These are phyloP conservation scores for Alternaria sp. DNA, from an alignment of 2,329 filamentous ascomycete species.

Conservation along the genomic window DNA sequence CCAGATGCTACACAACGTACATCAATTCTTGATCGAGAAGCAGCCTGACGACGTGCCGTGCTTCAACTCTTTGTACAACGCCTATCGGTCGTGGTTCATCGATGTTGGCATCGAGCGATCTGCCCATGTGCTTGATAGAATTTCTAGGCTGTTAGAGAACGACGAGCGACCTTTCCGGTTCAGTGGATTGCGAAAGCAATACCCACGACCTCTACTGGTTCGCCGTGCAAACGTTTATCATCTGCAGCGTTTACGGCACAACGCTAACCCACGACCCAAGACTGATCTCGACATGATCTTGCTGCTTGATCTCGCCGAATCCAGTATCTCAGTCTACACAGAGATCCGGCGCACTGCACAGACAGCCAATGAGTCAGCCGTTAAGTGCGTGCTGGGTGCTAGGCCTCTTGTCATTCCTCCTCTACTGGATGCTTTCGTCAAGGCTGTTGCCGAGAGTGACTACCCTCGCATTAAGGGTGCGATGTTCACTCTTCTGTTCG, in stretches of 20 bases:
- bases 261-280: slow-evolving; percentile 84
- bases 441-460: slow-evolving; percentile 79
- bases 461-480: slow-evolving; percentile 93
- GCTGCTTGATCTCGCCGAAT: slow-evolving; percentile 85
- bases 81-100: slow-evolving; percentile 95
- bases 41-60: slow-evolving; percentile 96
- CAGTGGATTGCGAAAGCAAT: slow-evolving; percentile 87
- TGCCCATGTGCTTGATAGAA: slow-evolving; percentile 87
- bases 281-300: slow-evolving; percentile 88
- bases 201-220: slow-evolving; percentile 89
- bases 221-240: slow-evolving; percentile 95
- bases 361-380: slow-evolving; percentile 86
- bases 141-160: slow-evolving; percentile 81
- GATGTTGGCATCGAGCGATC: slow-evolving; percentile 97
- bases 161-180: slow-evolving; percentile 95
- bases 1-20: slow-evolving; percentile 79
- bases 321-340: slow-evolving; percentile 88
- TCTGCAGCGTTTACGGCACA: slow-evolving; percentile 90
- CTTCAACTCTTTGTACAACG: slow-evolving; percentile 90
- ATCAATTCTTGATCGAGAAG: slow-evolving; percentile 79
- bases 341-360: slow-evolving; percentile 96
- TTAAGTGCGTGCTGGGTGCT: slow-evolving; percentile 88
- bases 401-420: slow-evolving; percentile 87
- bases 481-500: slow-evolving; percentile 88
- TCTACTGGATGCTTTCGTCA: slow-evolving; percentile 78